phyloP scores from a whole-genome alignment of 1,284 basidiomycete genomes.

The Ustilago curta region DNA sequence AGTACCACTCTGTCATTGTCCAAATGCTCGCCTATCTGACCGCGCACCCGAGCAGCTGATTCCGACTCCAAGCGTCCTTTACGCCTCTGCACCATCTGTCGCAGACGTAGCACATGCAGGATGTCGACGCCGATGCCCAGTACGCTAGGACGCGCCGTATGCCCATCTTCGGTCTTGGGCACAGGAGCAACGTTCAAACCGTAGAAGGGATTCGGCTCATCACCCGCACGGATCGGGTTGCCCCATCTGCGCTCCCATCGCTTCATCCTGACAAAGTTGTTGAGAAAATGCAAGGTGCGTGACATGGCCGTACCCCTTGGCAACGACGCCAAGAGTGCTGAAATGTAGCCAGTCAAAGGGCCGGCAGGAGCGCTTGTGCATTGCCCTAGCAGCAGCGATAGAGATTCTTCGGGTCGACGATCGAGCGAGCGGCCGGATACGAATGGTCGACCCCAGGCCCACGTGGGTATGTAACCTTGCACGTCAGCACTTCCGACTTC shows the following conservation, averaged over 20 bases:
- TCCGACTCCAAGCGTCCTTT: not conserved
- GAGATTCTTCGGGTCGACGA: conserved; percentile 56
- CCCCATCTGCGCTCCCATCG: conserved; percentile 66
- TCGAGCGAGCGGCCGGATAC: conserved; percentile 55
- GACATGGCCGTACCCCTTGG: conserved; percentile 61
- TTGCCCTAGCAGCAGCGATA: conserved; percentile 66
- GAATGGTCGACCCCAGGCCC: conserved; percentile 67
- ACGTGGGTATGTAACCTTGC: conserved; percentile 69
- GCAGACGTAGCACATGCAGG: conserved; percentile 52
- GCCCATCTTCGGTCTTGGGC: not conserved
- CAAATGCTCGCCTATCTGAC: too few relatives aligned
- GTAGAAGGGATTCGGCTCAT: conserved; percentile 67
- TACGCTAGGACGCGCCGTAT: conserved; percentile 12
- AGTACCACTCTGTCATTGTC: too few relatives aligned
- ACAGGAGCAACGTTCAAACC: conserved; percentile 47
- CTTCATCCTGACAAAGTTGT: conserved; percentile 62
- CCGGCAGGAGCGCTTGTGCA: conserved; percentile 69
- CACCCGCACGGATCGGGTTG: conserved; percentile 66
- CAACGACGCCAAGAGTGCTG: conserved; percentile 63
- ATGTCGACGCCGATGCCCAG: conserved; percentile 66
- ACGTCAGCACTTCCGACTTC: conserved; percentile 68
- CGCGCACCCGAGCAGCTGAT: not conserved
- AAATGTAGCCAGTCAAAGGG: conserved; percentile 64
- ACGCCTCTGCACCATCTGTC: conserved; percentile 37
- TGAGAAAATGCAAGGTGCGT: conserved; percentile 53